Base-by-base conservation (phyloP, 140 eudicot genomes). In the Bidens hawaiensis region DNA sequence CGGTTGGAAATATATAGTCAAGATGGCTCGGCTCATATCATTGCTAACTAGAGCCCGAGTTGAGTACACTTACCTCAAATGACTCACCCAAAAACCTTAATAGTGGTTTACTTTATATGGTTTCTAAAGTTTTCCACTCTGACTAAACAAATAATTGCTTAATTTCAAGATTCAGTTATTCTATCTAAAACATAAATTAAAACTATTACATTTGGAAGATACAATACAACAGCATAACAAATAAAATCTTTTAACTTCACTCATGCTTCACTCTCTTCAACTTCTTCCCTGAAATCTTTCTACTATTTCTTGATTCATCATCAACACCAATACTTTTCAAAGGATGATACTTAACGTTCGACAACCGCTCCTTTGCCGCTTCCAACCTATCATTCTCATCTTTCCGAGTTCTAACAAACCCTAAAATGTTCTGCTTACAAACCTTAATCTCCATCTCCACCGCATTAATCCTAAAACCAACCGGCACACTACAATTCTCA, bases 361-460 rank as follows among this genome's bases (percentile, higher is more conserved):
- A 76, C 53, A 91, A 70, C 78, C 68, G 79, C 8, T 78, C 86
- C 67, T 78, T 78, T 4, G 83, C 82, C 15, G 42, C 80, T 31
- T 80, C 82, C 65, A 84, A 85, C 78, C 86, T 81, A 31, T 54
- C 31, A 34, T 65, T 82, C 78, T 84, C 88, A 26, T 79, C 78
- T 78, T 63, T 75, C 84, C 67, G 66, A 11, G 96, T 75, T 66
- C 70, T 84, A 6, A 84, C 74, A 63, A 79, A 78, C 14, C 75
- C 91, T 3, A 65, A 53, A 54, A 84, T 78, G 33, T 87, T 96
- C 63, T 82, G 85, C 72, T 76, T 82, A 78, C 98, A 91, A 58
- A 91, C 85, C 81, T 79, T 91, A 56, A 91, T 66, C 81, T 91
- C 98, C 98, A 91, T 87, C 77, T 91, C 86, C 19, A 91, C 71